These are phyloP conservation scores for Toxoplasma gondii DNA, from an alignment of 169 alveolate genomes.

Conservation along the genomic window DNA sequence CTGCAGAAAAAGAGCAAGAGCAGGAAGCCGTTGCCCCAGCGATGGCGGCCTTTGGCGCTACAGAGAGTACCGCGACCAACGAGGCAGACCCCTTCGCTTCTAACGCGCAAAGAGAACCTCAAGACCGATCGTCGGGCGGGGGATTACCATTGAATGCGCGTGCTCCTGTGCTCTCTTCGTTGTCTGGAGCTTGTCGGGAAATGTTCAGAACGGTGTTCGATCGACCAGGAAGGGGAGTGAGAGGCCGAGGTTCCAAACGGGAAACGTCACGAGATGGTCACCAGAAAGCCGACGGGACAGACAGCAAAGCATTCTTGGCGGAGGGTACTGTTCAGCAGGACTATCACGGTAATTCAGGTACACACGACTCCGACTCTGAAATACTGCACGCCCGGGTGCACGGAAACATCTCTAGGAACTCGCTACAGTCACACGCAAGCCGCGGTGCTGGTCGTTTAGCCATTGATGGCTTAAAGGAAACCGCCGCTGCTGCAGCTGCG, in stretches of 20 bases:
- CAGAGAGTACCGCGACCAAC: not conserved
- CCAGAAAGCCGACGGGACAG: too few species aligned
- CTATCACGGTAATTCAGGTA: too few species aligned
- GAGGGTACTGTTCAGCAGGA: too few species aligned
- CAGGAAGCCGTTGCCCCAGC: not conserved
- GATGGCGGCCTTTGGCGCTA: not conserved
- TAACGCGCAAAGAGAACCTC: not conserved
- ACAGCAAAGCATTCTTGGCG: too few species aligned
- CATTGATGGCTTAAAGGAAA: not conserved
- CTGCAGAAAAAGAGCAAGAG: not conserved
- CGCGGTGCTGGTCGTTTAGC: not conserved
- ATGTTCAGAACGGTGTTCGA: not conserved
- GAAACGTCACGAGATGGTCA: too few species aligned
- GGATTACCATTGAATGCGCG: too few species aligned
- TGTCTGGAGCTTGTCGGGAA: not conserved
- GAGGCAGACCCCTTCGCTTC: not conserved
- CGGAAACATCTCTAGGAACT: too few species aligned
- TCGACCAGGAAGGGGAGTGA: not conserved
- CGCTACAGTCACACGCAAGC: not conserved
- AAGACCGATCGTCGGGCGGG: too few species aligned
- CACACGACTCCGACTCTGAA: too few species aligned
- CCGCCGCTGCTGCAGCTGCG: conserved; percentile 8
- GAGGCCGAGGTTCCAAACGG: too few species aligned
- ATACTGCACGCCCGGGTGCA: too few species aligned
- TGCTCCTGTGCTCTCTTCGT: not conserved